Conservation (phyloP, 225 moss, liverwort and hornwort genomes). For the Takakia lepidozioides region DNA sequence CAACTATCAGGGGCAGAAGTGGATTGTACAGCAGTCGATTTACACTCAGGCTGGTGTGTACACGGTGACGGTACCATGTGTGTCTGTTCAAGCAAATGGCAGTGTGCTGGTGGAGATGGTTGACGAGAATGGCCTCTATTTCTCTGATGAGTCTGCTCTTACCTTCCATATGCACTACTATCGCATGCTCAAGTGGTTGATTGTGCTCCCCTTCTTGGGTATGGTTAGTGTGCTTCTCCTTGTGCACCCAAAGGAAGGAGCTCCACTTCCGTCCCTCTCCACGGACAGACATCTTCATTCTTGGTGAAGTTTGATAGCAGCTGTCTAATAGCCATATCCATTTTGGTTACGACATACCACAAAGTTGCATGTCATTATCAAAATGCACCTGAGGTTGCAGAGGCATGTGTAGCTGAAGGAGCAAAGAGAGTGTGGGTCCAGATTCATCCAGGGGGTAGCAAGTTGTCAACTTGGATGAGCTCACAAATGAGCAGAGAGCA, state of each 20-base stretch:
- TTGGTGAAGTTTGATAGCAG: too few species aligned
- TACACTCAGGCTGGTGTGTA: slow-evolving; percentile 65
- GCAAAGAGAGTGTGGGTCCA: too few species aligned
- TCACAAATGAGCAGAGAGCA: too few species aligned
- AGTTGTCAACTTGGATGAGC: too few species aligned
- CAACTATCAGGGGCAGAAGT: slow-evolving; percentile 81
- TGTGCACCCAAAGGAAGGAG: slow-evolving; percentile 64
- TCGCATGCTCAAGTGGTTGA: slow-evolving; percentile 88
- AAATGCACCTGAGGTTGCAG: too few species aligned
- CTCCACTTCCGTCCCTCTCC: slow-evolving; percentile 80
- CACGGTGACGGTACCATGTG: slow-evolving; percentile 60
- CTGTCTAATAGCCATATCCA: neutral
- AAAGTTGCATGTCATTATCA: neutral
- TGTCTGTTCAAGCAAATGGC: slow-evolving; percentile 61
- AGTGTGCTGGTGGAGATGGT: slow-evolving; percentile 83
- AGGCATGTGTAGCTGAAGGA: too few species aligned
- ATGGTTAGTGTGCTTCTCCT: slow-evolving; percentile 75
- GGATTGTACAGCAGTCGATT: slow-evolving; percentile 24
- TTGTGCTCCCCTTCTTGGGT: slow-evolving; percentile 71
- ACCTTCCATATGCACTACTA: slow-evolving; percentile 97
- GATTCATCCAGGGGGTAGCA: too few species aligned
- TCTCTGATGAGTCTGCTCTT: slow-evolving; percentile 84
- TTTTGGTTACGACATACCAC: neutral
- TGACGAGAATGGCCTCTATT: slow-evolving; percentile 86
- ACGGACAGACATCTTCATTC: neutral